Percentiles rank a stretch among this genome's conserved stretches.
Evolutionary conservation across 2,329 filamentous ascomycete species (phyloP).

Genomic region (Nothophoma quercina): DNA sequence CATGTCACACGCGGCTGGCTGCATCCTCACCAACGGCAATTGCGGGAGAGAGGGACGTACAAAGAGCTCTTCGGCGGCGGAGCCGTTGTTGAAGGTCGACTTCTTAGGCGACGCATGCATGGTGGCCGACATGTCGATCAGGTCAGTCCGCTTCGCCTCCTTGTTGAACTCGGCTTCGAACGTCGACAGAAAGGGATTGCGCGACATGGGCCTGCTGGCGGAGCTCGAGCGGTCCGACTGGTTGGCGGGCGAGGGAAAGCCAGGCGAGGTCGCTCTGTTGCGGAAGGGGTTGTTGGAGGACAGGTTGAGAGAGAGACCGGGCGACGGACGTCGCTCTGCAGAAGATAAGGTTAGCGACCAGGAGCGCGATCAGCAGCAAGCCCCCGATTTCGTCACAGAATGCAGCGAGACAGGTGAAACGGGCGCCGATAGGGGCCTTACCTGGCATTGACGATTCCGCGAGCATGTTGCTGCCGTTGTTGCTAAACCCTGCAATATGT

Average conservation of each 20-base stretch:
- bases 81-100: conserved; percentile 49
- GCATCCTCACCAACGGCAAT: neutral
- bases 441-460: conserved; percentile 53
- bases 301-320: conserved; percentile 69
- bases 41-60: conserved; percentile 62
- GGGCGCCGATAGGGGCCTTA: conserved; percentile 45
- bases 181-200: conserved; percentile 78
- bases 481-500: conserved; percentile 41
- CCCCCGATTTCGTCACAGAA: conserved; percentile 37
- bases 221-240: conserved; percentile 47
- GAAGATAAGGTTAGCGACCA: conserved; percentile 21
- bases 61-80: conserved; percentile 74
- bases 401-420: conserved; percentile 41
- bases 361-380: conserved; percentile 35
- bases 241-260: conserved; percentile 44
- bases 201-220: conserved; percentile 72
- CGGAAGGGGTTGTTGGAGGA: conserved; percentile 81
- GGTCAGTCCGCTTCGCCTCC: conserved; percentile 37
- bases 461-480: conserved; percentile 50
- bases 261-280: conserved; percentile 72
- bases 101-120: conserved; percentile 55
- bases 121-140: conserved; percentile 49
- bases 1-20: conserved; percentile 2
- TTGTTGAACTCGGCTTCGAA: conserved; percentile 54
- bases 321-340: conserved; percentile 57